Percentiles rank a stretch among this genome's conserved stretches.
These are phyloP conservation scores for Leptographium radiaticola DNA, from an alignment of 2,329 filamentous ascomycete species.

Conservation along the genomic window DNA sequence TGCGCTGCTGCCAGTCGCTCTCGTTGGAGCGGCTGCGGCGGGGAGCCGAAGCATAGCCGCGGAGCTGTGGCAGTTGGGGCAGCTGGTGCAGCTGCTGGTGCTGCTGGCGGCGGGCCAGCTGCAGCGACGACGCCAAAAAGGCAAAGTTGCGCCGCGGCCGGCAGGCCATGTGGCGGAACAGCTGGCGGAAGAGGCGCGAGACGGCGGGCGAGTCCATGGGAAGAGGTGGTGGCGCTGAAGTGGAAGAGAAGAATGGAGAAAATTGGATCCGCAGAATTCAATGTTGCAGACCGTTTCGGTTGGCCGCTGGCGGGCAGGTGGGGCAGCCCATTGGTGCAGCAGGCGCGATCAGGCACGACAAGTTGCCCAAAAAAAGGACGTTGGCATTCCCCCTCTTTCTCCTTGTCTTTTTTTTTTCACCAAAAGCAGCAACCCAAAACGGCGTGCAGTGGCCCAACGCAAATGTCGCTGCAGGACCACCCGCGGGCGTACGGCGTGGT, in stretches of 20 bases:
- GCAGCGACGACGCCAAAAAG: conserved; percentile 23
- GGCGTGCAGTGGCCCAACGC: neutral
- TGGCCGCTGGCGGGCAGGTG: neutral
- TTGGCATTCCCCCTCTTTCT: too few species aligned
- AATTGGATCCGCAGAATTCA: neutral
- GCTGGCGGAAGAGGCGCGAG: conserved; percentile 65
- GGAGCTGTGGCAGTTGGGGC: neutral
- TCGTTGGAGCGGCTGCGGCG: conserved; percentile 30
- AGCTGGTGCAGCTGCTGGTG: conserved; percentile 16
- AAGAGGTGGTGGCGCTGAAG: neutral
- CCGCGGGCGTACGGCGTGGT: conserved; percentile 50
- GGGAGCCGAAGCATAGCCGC: conserved; percentile 12
- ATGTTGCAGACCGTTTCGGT: neutral
- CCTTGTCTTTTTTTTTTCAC: neutral
- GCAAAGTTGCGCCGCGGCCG: conserved; percentile 34
- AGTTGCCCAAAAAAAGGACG: neutral
- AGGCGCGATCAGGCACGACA: neutral
- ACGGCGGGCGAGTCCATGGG: conserved; percentile 12
- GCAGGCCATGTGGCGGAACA: conserved; percentile 65
- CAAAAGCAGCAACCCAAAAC: neutral
- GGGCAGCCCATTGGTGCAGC: neutral
- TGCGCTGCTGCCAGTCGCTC: conserved; percentile 77
- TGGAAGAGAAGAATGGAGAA: neutral
- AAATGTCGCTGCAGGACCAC: conserved; percentile 48
- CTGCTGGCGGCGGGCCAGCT: conserved; percentile 22